Conservation (phyloP, 2,329 filamentous ascomycete species). For the Aspergillus calidoustus region DNA sequence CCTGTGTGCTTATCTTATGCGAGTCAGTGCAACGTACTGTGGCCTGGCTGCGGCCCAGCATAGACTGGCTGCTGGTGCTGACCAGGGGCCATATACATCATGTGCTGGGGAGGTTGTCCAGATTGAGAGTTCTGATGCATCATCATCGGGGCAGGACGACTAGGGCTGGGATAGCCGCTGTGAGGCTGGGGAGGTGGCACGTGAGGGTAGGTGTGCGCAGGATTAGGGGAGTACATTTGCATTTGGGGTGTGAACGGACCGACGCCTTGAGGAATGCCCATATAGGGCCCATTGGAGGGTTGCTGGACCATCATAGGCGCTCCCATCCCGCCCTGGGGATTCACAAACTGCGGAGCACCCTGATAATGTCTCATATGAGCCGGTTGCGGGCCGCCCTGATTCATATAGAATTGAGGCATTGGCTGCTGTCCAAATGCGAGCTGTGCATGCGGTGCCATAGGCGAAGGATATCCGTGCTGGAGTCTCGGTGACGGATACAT, state of each 20-base stretch:
- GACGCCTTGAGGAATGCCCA: slow-evolving; percentile 73
- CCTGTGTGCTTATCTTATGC: slow-evolving; percentile 14
- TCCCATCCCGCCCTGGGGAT: slow-evolving; percentile 72
- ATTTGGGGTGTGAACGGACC: slow-evolving; percentile 72
- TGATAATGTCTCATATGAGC: slow-evolving; percentile 73
- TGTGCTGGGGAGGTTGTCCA: slow-evolving; percentile 70
- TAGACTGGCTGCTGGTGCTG: slow-evolving; percentile 78
- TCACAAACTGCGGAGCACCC: slow-evolving; percentile 73
- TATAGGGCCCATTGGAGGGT: slow-evolving; percentile 69
- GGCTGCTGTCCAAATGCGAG: slow-evolving; percentile 75
- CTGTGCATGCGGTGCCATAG: slow-evolving; percentile 71
- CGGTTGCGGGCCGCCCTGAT: slow-evolving; percentile 71
- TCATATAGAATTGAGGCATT: slow-evolving; percentile 72
- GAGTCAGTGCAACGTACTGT: slow-evolving; percentile 65
- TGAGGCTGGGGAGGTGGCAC: slow-evolving; percentile 58
- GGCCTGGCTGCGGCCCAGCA: slow-evolving; percentile 69
- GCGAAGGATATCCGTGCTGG: slow-evolving; percentile 69
- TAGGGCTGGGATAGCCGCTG: slow-evolving; percentile 85
- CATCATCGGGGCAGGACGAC: slow-evolving; percentile 88
- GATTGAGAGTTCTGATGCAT: slow-evolving; percentile 92
- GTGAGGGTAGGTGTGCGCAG: slow-evolving; percentile 70
- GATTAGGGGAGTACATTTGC: slow-evolving; percentile 78
- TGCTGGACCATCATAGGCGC: slow-evolving; percentile 83
- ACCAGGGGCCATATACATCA: slow-evolving; percentile 76
- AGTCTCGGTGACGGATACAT: slow-evolving; percentile 85